Evolutionary conservation across 352 stramenopile genomes (phyloP), one percentile per base, ranked within the genome.

Genomic region (Pythium aristosporum): DNA sequence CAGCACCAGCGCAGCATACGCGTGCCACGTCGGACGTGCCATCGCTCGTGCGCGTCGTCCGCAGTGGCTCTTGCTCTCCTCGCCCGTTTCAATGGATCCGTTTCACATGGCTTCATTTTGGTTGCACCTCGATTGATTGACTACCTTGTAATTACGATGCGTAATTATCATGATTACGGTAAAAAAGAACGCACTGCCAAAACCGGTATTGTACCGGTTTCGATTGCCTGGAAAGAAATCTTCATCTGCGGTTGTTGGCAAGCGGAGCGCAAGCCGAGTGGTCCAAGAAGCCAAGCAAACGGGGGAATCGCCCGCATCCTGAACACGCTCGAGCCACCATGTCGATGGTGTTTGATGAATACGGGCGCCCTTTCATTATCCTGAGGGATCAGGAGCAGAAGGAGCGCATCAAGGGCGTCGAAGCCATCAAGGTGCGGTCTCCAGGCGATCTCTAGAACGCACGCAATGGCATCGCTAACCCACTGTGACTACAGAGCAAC

Each of bases 361-460:
- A 99, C 87, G 98, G 98, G 59, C 87, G 98, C 61, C 98, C 98
- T 69, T 99, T 99, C 79, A 99, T 99, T 74, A 99, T 99, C 80
- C 87, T 99, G 76, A 89, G 97, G 68, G 98, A 99, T 77, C 98
- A 99, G 77, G 96, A 99, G 77, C 86, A 90, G 50, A 99, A 99
- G 87, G 83, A 97, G 61, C 95, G 98, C 56, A 89, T 99, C 55
- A 99, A 99, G 81, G 98, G 98, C 52, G 74, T 99, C 12, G 98
- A 99, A 52, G 98, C 98, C 49, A 98, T 98, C 68, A 99, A 98
- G 85, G 92, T 96, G 66, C 52, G 54, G 30, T 43, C 59, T 48
- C 48, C 57, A 48, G 46, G 20, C 42, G 20, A 44, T 44, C 37
- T 59, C 37, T 51, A 36, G 44, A 59, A 61, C 34, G 1, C 49